Base-by-base conservation (phyloP, 2,329 filamentous ascomycete species). In the Monosporascus sp. region DNA sequence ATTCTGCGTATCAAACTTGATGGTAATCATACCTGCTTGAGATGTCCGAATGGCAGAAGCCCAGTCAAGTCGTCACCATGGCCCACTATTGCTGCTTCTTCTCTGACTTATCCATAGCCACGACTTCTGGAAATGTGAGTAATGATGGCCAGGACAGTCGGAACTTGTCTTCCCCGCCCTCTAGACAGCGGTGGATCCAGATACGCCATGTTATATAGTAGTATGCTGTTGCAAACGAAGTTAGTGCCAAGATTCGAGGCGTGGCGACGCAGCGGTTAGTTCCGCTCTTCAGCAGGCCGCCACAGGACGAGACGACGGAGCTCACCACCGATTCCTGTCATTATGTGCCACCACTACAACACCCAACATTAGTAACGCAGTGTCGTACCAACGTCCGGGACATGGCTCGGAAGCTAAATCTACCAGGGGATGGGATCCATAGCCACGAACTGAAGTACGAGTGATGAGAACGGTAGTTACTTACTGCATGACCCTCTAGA, bases 181-280 rank as follows among this genome's bases (percentile, higher is more conserved):
- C 89, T 48, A 94, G 73, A 61, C 88, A 90, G 57, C 87, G 84
- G 41, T 89, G 82, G 18, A 94, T 77, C 86, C 89, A 93, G 25
- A 92, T 84, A 3, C 89, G 86, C 89, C 90, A 95, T 15, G 84
- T 75, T 60, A 95, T 90, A 66, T 93, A 90, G 65, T 86, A 88
- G 69, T 95, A 95, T 17, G 89, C 89, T 67, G 42, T 18, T 24
- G 24, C n/a, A 45, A 36, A n/a, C 11, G 9, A 38, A 49, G 47
- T 50, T 22, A 49, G 27, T 24, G 14, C 14, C 14, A n/a, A 18
- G 27, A 11, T n/a, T 34, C 14, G 8, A 8, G 24, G 22, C 36
- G 15, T 24, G 27, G 48, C 48, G 38, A 42, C 37, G 20, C 25
- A 15, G 44, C 20, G 0, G 9, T 46, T 20, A 38, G 24, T 53